These are phyloP conservation scores for Penicillium coffeae DNA, from an alignment of 495 filamentous ascomycete species.

Conservation along the genomic window DNA sequence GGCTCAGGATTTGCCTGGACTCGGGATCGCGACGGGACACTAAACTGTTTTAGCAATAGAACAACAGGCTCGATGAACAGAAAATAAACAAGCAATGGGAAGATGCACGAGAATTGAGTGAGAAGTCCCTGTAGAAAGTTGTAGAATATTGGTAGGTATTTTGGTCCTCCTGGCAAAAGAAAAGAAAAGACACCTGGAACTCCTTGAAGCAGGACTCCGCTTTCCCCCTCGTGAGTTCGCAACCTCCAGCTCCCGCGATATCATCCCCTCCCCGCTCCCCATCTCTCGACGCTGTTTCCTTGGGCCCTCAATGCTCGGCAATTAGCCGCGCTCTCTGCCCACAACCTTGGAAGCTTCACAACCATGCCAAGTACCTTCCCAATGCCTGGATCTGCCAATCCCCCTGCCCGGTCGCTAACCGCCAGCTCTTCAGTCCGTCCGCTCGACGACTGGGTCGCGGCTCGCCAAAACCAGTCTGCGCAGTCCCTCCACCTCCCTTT, in stretches of 20 bases:
- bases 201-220: constrained; percentile 13
- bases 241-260: constrained; percentile 11
- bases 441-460: constrained; percentile 56
- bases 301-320: constrained; percentile 29
- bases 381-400: neutral
- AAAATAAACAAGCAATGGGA: too few relatives aligned
- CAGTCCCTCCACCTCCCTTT: constrained; percentile 54
- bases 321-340: constrained; percentile 26
- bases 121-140: too few relatives aligned
- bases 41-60: neutral
- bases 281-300: constrained; percentile 8
- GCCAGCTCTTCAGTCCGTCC: constrained; percentile 45
- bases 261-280: constrained; percentile 4
- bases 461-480: constrained; percentile 26
- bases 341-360: constrained; percentile 30
- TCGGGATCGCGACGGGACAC: neutral
- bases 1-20: neutral
- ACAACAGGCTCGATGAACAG: neutral
- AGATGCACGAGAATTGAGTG: too few relatives aligned
- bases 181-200: too few relatives aligned
- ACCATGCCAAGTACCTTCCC: constrained; percentile 41
- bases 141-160: too few relatives aligned
- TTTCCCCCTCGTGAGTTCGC: constrained; percentile 21
- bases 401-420: constrained; percentile 8
- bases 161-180: too few relatives aligned